Conservation (phyloP, 345 rosid species). For the Camelina hispida region DNA sequence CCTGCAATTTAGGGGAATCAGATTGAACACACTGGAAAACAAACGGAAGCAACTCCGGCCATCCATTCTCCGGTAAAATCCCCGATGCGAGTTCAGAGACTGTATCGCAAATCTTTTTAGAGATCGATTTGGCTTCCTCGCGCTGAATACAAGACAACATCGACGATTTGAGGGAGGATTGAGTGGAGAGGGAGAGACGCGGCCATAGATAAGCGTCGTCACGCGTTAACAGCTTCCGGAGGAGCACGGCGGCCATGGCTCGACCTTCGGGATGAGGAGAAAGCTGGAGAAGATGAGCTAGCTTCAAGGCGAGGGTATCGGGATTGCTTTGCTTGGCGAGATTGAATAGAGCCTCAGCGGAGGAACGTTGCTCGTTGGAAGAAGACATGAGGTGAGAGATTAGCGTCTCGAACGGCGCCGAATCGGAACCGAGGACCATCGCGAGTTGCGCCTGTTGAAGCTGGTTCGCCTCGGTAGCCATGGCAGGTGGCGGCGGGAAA, state of each 20-base stretch:
- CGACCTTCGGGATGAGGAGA: slow-evolving; percentile 81
- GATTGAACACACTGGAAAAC: slow-evolving; percentile 94
- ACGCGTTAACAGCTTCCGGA: slow-evolving; percentile 90
- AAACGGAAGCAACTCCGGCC: slow-evolving; percentile 97
- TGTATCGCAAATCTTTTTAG: slow-evolving; percentile 92
- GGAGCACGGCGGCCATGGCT: slow-evolving; percentile 94
- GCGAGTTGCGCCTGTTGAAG: slow-evolving; percentile 87
- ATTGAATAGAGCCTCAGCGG: slow-evolving; percentile 86
- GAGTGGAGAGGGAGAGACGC: slow-evolving; percentile 68
- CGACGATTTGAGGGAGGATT: slow-evolving; percentile 78
- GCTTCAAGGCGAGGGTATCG: slow-evolving; percentile 78
- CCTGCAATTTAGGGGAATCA: slow-evolving; percentile 81
- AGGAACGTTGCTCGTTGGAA: slow-evolving; percentile 89
- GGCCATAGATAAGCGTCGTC: slow-evolving; percentile 95
- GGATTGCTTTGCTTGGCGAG: slow-evolving; percentile 92
- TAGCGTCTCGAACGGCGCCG: slow-evolving; percentile 80
- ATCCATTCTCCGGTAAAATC: slow-evolving; percentile 78
- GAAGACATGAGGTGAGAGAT: slow-evolving; percentile 93
- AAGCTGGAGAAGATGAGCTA: slow-evolving; percentile 78
- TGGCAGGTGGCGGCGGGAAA: slow-evolving; percentile 51
- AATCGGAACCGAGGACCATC: slow-evolving; percentile 77
- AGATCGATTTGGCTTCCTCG: slow-evolving; percentile 74
- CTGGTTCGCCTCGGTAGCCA: slow-evolving; percentile 81
- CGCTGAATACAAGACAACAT: slow-evolving; percentile 77
- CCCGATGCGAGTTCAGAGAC: slow-evolving; percentile 94